A percentile compares a stretch with the other conserved stretches of the same genome.
These are phyloP conservation scores for Teunomyces pallodes DNA, from an alignment of 805 yeast genomes.

Conservation along the genomic window DNA sequence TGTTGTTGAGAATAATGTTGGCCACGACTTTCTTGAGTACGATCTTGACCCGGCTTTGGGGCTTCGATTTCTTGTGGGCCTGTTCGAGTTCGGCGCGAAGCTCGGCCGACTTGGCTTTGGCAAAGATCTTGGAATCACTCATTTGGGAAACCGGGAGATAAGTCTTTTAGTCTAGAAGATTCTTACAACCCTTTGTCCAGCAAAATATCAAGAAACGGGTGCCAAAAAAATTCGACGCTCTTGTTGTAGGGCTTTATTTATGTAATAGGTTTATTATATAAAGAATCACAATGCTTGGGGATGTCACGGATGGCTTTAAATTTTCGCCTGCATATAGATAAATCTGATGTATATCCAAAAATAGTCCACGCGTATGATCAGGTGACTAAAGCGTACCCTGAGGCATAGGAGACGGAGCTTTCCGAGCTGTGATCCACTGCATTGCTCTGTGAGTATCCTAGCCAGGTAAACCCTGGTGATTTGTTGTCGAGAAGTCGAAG, in stretches of 20 bases:
- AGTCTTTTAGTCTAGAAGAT: not conserved
- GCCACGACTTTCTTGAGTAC: conserved; percentile 72
- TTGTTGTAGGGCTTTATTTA: no score
- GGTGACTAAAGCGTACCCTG: conserved; percentile 54
- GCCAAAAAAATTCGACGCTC: no score
- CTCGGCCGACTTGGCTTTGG: conserved; percentile 38
- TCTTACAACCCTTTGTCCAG: no score
- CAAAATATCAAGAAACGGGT: no score
- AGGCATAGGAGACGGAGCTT: conserved; percentile 88
- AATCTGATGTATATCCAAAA: not conserved
- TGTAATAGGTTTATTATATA: not conserved
- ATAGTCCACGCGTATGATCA: not conserved
- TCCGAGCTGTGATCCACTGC: conserved; percentile 48
- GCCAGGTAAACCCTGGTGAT: conserved; percentile 57
- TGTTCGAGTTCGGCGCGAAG: conserved; percentile 42
- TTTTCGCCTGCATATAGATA: not conserved
- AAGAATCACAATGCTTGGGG: not conserved
- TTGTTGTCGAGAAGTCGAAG: conserved; percentile 50
- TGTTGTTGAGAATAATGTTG: conserved; percentile 78
- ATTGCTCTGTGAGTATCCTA: conserved; percentile 78
- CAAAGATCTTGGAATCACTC: conserved; percentile 40
- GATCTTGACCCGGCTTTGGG: conserved; percentile 33
- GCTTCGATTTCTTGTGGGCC: conserved; percentile 41
- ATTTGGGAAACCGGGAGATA: conserved; percentile 11
- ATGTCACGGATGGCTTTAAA: not conserved